These are phyloP conservation scores for Phaeosphaeriaceae sp. DNA, from an alignment of 2,329 filamentous ascomycete genomes.

Conservation along the genomic window DNA sequence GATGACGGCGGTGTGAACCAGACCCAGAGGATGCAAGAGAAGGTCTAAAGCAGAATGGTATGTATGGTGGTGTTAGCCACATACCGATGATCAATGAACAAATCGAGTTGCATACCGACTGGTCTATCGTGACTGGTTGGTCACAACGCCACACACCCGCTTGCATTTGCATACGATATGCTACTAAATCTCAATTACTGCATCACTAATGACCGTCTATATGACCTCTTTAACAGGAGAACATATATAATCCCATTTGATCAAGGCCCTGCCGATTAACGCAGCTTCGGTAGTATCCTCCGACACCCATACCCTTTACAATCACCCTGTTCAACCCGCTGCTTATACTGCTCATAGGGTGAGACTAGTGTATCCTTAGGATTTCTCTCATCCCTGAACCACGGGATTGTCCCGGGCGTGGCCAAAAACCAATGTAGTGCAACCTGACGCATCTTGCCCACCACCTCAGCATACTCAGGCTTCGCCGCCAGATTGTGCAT, in stretches of 20 bases:
- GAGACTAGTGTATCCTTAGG: neutral
- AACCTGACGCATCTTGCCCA: neutral
- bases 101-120: no score
- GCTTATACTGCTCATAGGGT: neutral
- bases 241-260: neutral
- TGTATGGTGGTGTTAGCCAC: no score
- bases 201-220: no score
- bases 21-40: slow-evolving; percentile 24
- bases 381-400: neutral
- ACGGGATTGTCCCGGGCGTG: neutral
- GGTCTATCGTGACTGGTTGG: no score
- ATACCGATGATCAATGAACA: no score
- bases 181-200: no score
- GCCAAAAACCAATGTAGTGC: neutral
- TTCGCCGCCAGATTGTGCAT: slow-evolving; percentile 49
- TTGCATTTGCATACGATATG: no score
- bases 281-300: neutral
- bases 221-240: no score
- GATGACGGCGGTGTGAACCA: slow-evolving; percentile 19
- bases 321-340: neutral
- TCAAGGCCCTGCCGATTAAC: no score
- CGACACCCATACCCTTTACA: neutral
- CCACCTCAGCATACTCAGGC: slow-evolving; percentile 4
- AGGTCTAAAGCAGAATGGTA: no score
- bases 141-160: no score